These are phyloP conservation scores for Cryptosporidium andersoni DNA, from an alignment of 169 alveolate species.

Conservation along the genomic window DNA sequence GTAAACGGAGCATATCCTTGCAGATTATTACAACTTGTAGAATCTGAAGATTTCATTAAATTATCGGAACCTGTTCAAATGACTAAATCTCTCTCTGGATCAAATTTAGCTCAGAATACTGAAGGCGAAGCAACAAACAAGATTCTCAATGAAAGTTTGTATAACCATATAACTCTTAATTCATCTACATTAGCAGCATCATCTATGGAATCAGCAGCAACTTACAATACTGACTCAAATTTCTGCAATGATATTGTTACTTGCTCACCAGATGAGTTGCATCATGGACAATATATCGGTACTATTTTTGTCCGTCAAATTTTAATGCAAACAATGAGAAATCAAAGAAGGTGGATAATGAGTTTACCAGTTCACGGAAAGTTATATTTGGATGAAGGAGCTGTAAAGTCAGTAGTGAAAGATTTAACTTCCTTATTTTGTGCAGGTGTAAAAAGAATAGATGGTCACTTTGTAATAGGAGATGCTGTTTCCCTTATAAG, in stretches of 20 bases:
- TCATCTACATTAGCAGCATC: background rate
- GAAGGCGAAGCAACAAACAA: background rate
- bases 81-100: background rate
- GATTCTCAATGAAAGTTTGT: background rate
- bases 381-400: conserved; percentile 42
- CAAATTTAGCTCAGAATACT: background rate
- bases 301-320: conserved; percentile 40
- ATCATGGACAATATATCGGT: conserved; percentile 64
- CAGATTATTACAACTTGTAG: conserved; percentile 44
- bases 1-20: conserved; percentile 72
- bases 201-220: background rate
- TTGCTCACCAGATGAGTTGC: conserved; percentile 32
- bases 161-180: background rate
- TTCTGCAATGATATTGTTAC: conserved; percentile 17
- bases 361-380: conserved; percentile 59
- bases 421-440: conserved; percentile 54
- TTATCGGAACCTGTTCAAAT: background rate
- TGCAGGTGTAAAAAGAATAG: conserved; percentile 27
- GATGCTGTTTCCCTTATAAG: conserved; percentile 55
- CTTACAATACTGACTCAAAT: background rate
- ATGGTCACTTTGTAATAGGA: conserved; percentile 57
- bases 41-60: conserved; percentile 17
- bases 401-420: conserved; percentile 24
- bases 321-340: conserved; percentile 32
- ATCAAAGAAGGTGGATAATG: conserved; percentile 69